phyloP scores from a whole-genome alignment of 768 basidiomycete genomes.

The Leccinum sublutescens region DNA sequence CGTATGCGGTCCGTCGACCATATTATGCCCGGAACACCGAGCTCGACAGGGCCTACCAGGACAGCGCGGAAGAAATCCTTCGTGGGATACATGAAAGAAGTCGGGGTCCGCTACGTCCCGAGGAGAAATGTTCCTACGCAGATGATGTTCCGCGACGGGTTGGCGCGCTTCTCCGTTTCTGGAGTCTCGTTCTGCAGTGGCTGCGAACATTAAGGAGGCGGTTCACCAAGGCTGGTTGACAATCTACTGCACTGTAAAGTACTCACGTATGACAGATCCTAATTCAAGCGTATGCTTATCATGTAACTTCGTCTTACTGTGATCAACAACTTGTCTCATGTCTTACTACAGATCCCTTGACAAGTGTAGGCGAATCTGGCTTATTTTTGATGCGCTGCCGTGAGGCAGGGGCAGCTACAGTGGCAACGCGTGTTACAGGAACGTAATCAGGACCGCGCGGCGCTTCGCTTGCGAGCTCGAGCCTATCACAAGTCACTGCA shows the following conservation, averaged over 20 bases:
- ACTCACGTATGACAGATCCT: background rate
- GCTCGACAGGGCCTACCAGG: conserved; percentile 52
- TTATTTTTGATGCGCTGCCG: conserved; percentile 4
- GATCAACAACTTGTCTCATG: conserved; percentile 3
- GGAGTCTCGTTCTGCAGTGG: conserved; percentile 31
- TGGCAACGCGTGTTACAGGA: conserved; percentile 11
- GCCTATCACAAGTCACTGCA: background rate
- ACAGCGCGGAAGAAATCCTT: conserved; percentile 52
- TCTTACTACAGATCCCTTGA: conserved; percentile 3
- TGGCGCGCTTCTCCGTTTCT: conserved; percentile 20
- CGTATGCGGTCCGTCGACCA: conserved; percentile 69
- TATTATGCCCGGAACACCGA: conserved; percentile 58
- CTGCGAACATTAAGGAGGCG: conserved; percentile 14
- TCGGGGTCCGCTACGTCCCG: background rate
- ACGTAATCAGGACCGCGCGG: background rate
- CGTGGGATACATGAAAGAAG: conserved; percentile 35
- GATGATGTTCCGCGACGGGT: conserved; percentile 4
- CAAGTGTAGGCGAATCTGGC: conserved; percentile 15
- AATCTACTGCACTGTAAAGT: background rate
- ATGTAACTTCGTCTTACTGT: background rate
- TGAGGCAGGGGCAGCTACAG: conserved; percentile 8
- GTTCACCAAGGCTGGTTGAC: conserved; percentile 9
- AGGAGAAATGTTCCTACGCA: conserved; percentile 7
- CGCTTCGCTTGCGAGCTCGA: conserved; percentile 1
- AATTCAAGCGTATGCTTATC: background rate